A percentile compares a stretch with the other conserved stretches of the same genome.
These are phyloP conservation scores for Torulaspora maleeae DNA, from an alignment of 805 yeast species.

Conservation along the genomic window DNA sequence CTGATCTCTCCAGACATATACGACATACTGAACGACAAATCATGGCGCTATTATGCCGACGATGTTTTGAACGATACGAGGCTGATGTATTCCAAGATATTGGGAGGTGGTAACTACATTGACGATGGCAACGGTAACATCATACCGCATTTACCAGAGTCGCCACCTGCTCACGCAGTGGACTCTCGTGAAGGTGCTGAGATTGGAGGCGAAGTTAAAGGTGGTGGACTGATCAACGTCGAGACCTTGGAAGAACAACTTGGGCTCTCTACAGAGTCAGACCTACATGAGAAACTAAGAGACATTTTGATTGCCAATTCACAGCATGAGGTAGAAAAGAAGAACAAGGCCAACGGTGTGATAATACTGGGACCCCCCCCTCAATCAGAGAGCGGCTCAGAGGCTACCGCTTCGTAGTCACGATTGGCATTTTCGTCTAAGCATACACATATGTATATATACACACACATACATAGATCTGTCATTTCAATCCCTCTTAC, in stretches of 20 bases:
- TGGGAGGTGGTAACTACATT: slow-evolving; percentile 35
- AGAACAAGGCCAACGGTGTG: slow-evolving; percentile 32
- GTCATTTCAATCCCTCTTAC: slow-evolving; percentile 21
- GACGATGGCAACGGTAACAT: slow-evolving; percentile 32
- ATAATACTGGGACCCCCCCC: slow-evolving; percentile 32
- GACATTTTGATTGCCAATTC: slow-evolving; percentile 26
- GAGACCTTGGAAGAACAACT: slow-evolving; percentile 19
- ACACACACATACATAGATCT: slow-evolving; percentile 1
- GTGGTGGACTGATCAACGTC: slow-evolving; percentile 15
- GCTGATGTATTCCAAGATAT: slow-evolving; percentile 35
- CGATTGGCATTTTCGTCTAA: not conserved
- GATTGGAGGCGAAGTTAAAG: slow-evolving; percentile 6
- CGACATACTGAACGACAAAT: slow-evolving; percentile 18
- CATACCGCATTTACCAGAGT: slow-evolving; percentile 24
- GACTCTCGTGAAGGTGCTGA: slow-evolving; percentile 3
- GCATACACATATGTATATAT: slow-evolving; percentile 6
- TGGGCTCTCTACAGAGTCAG: slow-evolving; percentile 20
- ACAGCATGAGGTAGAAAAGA: slow-evolving; percentile 27
- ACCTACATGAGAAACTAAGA: slow-evolving; percentile 26
- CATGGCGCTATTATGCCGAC: slow-evolving; percentile 30
- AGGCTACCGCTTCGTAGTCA: not conserved
- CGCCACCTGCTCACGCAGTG: slow-evolving; percentile 1
- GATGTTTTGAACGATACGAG: slow-evolving; percentile 34
- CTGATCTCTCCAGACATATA: slow-evolving; percentile 33
- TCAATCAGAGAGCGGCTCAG: slow-evolving; percentile 5